Conservation (phyloP, 345 rosid species). For the Eucalyptus sp. region DNA sequence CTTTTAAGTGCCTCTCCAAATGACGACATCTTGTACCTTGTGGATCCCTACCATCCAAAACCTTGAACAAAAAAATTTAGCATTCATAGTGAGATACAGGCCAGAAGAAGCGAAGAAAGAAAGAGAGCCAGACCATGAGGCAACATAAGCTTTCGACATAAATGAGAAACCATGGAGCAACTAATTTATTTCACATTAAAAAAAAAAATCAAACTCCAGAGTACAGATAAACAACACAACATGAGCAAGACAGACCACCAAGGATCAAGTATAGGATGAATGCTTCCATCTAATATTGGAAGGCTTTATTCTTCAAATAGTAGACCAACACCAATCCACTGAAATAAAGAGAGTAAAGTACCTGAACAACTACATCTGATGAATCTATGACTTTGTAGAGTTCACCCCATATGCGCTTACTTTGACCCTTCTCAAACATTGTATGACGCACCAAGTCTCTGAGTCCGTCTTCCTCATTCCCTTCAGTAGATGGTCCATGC, state of each 20-base stretch:
- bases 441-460: conserved; percentile 89
- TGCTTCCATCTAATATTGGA: background rate
- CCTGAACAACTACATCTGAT: conserved; percentile 94
- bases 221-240: background rate
- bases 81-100: background rate
- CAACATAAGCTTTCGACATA: background rate
- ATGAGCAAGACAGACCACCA: background rate
- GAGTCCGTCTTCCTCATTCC: conserved; percentile 60
- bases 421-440: conserved; percentile 98
- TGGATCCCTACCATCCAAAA: conserved; percentile 96
- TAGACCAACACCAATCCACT: background rate
- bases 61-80: conserved; percentile 26
- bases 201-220: background rate
- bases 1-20: conserved; percentile 81
- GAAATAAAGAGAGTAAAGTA: conserved; percentile 1
- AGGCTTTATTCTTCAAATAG: background rate
- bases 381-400: conserved; percentile 97
- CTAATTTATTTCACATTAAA: background rate
- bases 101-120: background rate
- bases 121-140: background rate
- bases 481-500: conserved; percentile 38
- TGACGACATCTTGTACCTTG: conserved; percentile 89
- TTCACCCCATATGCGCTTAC: conserved; percentile 98
- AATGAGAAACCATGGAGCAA: background rate
- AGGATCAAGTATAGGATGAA: background rate